Evolutionary conservation across 768 basidiomycete genomes (phyloP).

Genomic region (Suillus brevipes): DNA sequence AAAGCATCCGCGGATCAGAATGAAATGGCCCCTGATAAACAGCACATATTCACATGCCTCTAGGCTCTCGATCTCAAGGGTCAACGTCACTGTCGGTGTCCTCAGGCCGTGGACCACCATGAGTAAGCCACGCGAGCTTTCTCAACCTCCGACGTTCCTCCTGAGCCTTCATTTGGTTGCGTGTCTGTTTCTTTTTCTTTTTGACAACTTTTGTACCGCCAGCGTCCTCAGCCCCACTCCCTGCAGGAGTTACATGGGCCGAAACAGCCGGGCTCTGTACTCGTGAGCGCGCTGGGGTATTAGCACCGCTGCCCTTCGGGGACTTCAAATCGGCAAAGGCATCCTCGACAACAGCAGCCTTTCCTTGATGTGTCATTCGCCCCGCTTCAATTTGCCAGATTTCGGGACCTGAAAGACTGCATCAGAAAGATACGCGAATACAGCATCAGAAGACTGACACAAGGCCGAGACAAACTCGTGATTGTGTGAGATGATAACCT

Average conservation of each 20-base stretch:
- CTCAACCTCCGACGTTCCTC: slow-evolving; percentile 82
- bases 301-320: slow-evolving; percentile 66
- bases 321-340: slow-evolving; percentile 71
- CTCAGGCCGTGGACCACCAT: slow-evolving; percentile 81
- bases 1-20: slow-evolving; percentile 9
- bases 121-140: slow-evolving; percentile 80
- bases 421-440: slow-evolving; percentile 17
- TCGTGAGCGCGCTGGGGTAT: slow-evolving; percentile 71
- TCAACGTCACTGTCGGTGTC: slow-evolving; percentile 70
- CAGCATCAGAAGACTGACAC: slow-evolving; percentile 50
- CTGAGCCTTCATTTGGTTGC: slow-evolving; percentile 85
- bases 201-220: slow-evolving; percentile 44
- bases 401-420: slow-evolving; percentile 63
- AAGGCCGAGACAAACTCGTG: slow-evolving; percentile 82
- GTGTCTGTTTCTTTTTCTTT: slow-evolving; percentile 92
- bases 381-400: slow-evolving; percentile 94
- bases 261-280: slow-evolving; percentile 72
- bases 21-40: slow-evolving; percentile 2
- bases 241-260: slow-evolving; percentile 70
- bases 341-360: slow-evolving; percentile 82
- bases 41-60: neutral
- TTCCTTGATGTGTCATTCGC: slow-evolving; percentile 84
- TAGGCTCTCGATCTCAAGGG: slow-evolving; percentile 11
- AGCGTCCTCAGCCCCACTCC: slow-evolving; percentile 72
- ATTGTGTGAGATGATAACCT: slow-evolving; percentile 98